These are phyloP conservation scores for Linnemannia exigua DNA, from an alignment of 192 early-diverging fungal species.

Conservation along the genomic window DNA sequence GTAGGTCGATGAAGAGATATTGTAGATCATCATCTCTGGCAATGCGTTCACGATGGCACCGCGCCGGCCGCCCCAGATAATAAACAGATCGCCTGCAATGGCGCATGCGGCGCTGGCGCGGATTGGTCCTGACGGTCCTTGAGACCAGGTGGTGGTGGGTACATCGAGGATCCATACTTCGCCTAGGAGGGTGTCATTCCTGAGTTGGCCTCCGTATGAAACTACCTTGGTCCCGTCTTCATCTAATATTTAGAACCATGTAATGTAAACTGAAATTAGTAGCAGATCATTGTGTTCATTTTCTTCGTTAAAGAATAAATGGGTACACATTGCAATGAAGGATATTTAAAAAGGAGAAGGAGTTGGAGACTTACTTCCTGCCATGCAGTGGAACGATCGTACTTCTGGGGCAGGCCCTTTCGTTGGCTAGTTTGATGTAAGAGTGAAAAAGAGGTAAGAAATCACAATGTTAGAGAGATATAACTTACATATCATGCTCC, in stretches of 20 bases:
- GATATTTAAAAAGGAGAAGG: no score
- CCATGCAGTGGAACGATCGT: conserved; percentile 47
- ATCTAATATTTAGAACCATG: conserved; percentile 1
- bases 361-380: conserved; percentile 23
- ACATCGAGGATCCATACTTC: conserved; percentile 36
- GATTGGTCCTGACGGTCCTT: conserved; percentile 13
- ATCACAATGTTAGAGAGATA: no score
- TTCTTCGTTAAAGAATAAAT: no score
- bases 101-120: conserved; percentile 26
- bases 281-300: no score
- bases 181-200: not conserved
- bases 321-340: no score
- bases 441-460: no score
- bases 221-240: conserved; percentile 31
- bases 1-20: conserved; percentile 10
- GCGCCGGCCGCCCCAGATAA: conserved; percentile 32
- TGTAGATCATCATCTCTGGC: conserved; percentile 20
- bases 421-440: conserved; percentile 12
- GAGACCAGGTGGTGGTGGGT: conserved; percentile 10
- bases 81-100: conserved; percentile 38
- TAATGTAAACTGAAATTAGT: no score
- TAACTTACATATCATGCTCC: no score
- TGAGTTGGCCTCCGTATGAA: conserved; percentile 27
- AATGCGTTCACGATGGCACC: not conserved
- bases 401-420: conserved; percentile 20